phyloP scores from a whole-genome alignment of 2,329 filamentous ascomycete species.

The Colletotrichum lindemuthianum region DNA sequence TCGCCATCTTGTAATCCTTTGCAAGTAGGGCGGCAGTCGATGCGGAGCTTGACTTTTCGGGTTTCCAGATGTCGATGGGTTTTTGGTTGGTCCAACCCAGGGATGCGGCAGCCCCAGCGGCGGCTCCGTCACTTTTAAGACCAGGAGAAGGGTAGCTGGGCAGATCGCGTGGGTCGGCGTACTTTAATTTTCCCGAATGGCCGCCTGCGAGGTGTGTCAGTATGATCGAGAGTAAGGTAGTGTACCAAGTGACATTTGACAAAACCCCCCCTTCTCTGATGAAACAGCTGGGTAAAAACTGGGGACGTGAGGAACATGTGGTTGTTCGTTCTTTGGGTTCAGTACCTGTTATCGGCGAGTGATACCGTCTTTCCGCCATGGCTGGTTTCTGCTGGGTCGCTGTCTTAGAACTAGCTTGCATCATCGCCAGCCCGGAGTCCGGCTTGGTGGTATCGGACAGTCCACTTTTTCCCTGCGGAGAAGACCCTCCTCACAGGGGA shows the following conservation, averaged over 20 bases:
- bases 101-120: constrained; percentile 78
- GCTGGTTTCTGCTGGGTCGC: constrained; percentile 20
- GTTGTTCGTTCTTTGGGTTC: constrained; percentile 3
- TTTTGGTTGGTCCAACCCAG: constrained; percentile 79
- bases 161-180: constrained; percentile 77
- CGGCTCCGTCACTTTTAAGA: constrained; percentile 64
- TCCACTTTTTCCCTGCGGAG: constrained; percentile 18
- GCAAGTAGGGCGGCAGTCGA: constrained; percentile 53
- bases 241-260: no score
- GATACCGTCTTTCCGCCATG: constrained; percentile 35
- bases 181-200: constrained; percentile 65
- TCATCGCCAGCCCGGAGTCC: constrained; percentile 31
- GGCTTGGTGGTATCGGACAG: constrained; percentile 29
- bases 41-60: constrained; percentile 65
- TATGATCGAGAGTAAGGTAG: no score
- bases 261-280: no score
- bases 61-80: constrained; percentile 72
- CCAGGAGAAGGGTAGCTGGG: constrained; percentile 79
- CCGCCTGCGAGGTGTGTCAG: constrained; percentile 18
- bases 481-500: not conserved
- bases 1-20: constrained; percentile 53
- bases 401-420: constrained; percentile 34
- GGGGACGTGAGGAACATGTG: no score
- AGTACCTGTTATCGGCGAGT: constrained; percentile 34
- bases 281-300: no score